Evolutionary conservation across 805 yeast genomes (phyloP).

Genomic region (Starmerella sp.): DNA sequence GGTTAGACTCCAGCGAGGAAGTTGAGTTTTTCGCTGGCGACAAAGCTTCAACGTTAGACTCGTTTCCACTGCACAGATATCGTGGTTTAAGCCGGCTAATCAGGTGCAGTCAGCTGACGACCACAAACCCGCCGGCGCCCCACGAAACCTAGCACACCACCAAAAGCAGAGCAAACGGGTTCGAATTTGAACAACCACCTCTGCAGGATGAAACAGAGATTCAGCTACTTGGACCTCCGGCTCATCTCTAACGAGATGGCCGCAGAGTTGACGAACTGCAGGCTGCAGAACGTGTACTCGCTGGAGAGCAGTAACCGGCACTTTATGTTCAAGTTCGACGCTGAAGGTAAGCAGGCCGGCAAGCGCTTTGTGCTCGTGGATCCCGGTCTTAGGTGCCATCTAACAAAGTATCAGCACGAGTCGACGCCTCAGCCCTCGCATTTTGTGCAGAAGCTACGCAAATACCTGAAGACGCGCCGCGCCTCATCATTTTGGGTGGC

Average conservation of each 20-base stretch:
- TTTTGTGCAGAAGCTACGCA: slow-evolving; percentile 75
- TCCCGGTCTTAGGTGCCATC: slow-evolving; percentile 72
- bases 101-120: neutral
- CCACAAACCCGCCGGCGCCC: neutral
- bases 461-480: slow-evolving; percentile 72
- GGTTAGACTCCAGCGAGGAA: too few species aligned
- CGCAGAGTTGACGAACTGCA: slow-evolving; percentile 44
- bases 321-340: slow-evolving; percentile 64
- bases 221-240: slow-evolving; percentile 72
- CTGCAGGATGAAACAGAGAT: slow-evolving; percentile 53
- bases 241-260: slow-evolving; percentile 58
- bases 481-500: slow-evolving; percentile 63
- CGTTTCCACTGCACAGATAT: too few species aligned
- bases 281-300: slow-evolving; percentile 79
- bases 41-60: too few species aligned
- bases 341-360: slow-evolving; percentile 49
- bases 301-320: slow-evolving; percentile 60
- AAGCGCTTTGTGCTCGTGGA: slow-evolving; percentile 67
- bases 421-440: slow-evolving; percentile 73
- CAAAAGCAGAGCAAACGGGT: too few species aligned
- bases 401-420: slow-evolving; percentile 71
- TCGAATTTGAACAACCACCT: too few species aligned
- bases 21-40: too few species aligned
- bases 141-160: too few species aligned
- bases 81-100: neutral